Evolutionary conservation across 2,329 filamentous ascomycete genomes (phyloP), one percentile per base, ranked within the genome.

Genomic region (Hypocreales sp.): DNA sequence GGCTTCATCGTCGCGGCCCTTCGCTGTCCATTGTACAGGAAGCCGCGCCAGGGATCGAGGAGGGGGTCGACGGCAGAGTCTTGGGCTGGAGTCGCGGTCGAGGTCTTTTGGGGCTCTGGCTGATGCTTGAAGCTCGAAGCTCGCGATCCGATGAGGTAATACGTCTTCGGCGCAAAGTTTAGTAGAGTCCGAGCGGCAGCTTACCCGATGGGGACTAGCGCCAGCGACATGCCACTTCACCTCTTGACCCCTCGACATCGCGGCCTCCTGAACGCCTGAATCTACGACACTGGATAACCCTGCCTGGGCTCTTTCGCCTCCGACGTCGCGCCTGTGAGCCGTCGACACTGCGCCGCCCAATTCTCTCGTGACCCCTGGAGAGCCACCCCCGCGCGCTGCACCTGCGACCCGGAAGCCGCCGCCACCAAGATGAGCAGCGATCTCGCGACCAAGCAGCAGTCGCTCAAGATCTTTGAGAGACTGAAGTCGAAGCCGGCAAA

Each of bases 381-480:
- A n/a, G n/a, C n/a, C n/a, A n/a, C n/a, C n/a, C n/a, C 10, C 15
- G 11, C 20, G n/a, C 16, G 8, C 12, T 24, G 17, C 8, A 21
- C 7, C 13, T 5, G 27, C 15, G 11, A 20, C 15, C 12, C 14
- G 23, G 24, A 22, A 11, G 15, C 19, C 23, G 22, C 10, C 15
- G 12, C 27, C 18, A 30, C 42, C 58, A 71, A 51, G 31, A 76
- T 76, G 71, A 67, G 61, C 53, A 65, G 55, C 48, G n/a, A n/a
- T n/a, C 62, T 78, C 42, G 90, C 90, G 50, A 78, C 81, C 28
- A 98, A 95, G 67, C 73, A 83, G 51, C 75, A 95, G 64, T 94
- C 87, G 58, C 80, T 87, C 54, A 87, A 86, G 61, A 82, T 98
- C 56, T 98, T 98, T 60, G 81, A 92, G 64, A 94, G 94, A 64